These are phyloP conservation scores for Papiliotrema flavescens DNA, from an alignment of 1,284 basidiomycete species.

Conservation along the genomic window DNA sequence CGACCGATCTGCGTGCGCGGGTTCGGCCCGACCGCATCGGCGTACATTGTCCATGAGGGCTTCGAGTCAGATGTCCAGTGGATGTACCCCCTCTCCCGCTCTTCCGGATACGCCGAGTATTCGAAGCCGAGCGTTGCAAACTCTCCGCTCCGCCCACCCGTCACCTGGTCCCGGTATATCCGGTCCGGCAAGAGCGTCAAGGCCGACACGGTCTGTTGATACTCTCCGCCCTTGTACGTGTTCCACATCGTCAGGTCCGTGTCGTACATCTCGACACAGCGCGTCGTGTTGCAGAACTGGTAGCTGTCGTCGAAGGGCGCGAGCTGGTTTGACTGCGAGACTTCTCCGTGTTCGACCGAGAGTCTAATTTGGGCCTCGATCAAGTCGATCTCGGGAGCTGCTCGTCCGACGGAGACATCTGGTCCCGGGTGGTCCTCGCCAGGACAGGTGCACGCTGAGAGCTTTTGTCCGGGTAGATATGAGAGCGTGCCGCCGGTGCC, in stretches of 20 bases:
- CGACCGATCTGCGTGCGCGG: slow-evolving; percentile 55
- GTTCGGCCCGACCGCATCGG: slow-evolving; percentile 59
- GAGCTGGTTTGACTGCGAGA: slow-evolving; percentile 32
- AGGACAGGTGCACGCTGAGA: slow-evolving; percentile 54
- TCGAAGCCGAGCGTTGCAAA: slow-evolving; percentile 62
- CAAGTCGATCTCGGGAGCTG: slow-evolving; percentile 65
- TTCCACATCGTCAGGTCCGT: slow-evolving; percentile 60
- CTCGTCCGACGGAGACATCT: slow-evolving; percentile 53
- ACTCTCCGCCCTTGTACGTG: slow-evolving; percentile 67
- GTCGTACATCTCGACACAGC: slow-evolving; percentile 38
- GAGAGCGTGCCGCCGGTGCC: slow-evolving; percentile 34
- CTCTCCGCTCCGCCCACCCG: slow-evolving; percentile 19
- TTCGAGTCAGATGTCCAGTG: slow-evolving; percentile 62
- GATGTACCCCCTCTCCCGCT: slow-evolving; percentile 59
- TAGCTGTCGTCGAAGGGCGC: slow-evolving; percentile 63
- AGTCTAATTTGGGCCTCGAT: slow-evolving; percentile 56
- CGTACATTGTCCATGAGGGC: slow-evolving; percentile 56
- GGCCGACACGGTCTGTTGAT: slow-evolving; percentile 72
- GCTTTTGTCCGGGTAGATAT: slow-evolving; percentile 54
- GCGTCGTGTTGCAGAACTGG: slow-evolving; percentile 56
- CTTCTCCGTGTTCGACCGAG: slow-evolving; percentile 11
- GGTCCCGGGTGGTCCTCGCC: slow-evolving; percentile 66
- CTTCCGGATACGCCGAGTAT: slow-evolving; percentile 59
- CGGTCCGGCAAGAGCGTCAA: slow-evolving; percentile 56
- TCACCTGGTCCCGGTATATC: slow-evolving; percentile 27